Conservation (phyloP, 2,329 filamentous ascomycete genomes). For the Penicillium expansum region DNA sequence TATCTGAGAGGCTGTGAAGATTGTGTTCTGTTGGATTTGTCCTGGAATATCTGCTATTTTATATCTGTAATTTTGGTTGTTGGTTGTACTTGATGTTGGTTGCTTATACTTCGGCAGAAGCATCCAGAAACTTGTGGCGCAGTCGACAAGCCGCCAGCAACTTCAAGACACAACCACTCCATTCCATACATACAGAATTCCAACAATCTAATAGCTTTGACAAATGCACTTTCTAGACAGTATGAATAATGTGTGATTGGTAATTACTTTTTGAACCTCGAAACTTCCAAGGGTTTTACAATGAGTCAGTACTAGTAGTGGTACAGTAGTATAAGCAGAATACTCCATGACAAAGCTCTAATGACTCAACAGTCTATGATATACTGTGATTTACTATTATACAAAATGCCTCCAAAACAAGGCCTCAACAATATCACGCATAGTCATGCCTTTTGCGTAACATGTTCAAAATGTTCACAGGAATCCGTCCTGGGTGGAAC, state of each 20-base stretch:
- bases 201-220: neutral
- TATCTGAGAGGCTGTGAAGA: conserved; percentile 1
- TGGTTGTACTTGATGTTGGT: neutral
- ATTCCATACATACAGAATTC: neutral
- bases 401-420: neutral
- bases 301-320: neutral
- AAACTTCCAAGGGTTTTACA: neutral
- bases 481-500: neutral
- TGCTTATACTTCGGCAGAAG: conserved; percentile 15
- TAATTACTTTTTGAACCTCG: neutral
- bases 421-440: neutral
- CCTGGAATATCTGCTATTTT: neutral
- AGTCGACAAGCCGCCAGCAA: conserved; percentile 16
- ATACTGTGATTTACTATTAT: neutral
- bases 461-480: neutral
- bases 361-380: neutral
- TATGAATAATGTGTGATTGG: neutral
- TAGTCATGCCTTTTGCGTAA: neutral
- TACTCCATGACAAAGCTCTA: neutral
- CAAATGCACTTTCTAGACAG: neutral
- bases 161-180: conserved; percentile 3
- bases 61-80: neutral
- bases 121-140: conserved; percentile 18
- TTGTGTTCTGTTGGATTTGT: conserved; percentile 1
- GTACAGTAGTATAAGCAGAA: neutral